phyloP scores from a whole-genome alignment of 768 basidiomycete species.

The Leucosporidium yakuticum region DNA sequence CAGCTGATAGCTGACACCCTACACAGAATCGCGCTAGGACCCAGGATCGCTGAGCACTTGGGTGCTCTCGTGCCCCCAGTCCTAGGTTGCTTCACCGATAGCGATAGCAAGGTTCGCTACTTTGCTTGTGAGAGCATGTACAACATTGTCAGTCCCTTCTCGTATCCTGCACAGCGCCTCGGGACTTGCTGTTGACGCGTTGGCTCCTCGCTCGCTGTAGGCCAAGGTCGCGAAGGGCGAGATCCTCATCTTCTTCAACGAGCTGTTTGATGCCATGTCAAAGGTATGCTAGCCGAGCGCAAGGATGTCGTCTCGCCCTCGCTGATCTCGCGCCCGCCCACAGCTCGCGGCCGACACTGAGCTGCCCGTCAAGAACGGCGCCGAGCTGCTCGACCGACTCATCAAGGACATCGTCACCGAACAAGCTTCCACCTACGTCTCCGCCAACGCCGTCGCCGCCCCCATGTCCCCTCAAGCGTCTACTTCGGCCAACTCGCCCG shows the following conservation, averaged over 20 bases:
- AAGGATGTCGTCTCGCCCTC: neutral
- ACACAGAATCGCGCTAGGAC: constrained; percentile 69
- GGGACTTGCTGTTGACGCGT: constrained; percentile 8
- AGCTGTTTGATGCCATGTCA: constrained; percentile 93
- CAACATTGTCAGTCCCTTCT: constrained; percentile 70
- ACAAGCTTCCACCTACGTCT: constrained; percentile 88
- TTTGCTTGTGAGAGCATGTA: constrained; percentile 97
- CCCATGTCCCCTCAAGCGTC: constrained; percentile 42
- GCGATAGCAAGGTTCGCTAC: constrained; percentile 90
- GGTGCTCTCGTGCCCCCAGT: constrained; percentile 84
- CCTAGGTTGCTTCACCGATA: constrained; percentile 83
- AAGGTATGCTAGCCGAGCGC: constrained; percentile 56
- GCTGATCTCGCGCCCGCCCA: neutral
- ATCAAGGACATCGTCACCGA: constrained; percentile 97
- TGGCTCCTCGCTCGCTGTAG: constrained; percentile 29
- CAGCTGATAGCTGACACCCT: neutral
- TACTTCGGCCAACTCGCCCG: constrained; percentile 55
- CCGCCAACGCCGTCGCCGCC: constrained; percentile 54
- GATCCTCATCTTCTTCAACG: constrained; percentile 93
- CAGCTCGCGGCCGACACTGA: constrained; percentile 96
- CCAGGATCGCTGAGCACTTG: constrained; percentile 85
- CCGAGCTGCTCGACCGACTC: constrained; percentile 91
- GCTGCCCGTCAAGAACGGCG: constrained; percentile 93
- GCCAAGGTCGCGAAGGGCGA: constrained; percentile 83
- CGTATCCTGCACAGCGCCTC: neutral